These are phyloP conservation scores for Taphrina flavorubra DNA, from an alignment of 1,139 yeast species.

Conservation along the genomic window DNA sequence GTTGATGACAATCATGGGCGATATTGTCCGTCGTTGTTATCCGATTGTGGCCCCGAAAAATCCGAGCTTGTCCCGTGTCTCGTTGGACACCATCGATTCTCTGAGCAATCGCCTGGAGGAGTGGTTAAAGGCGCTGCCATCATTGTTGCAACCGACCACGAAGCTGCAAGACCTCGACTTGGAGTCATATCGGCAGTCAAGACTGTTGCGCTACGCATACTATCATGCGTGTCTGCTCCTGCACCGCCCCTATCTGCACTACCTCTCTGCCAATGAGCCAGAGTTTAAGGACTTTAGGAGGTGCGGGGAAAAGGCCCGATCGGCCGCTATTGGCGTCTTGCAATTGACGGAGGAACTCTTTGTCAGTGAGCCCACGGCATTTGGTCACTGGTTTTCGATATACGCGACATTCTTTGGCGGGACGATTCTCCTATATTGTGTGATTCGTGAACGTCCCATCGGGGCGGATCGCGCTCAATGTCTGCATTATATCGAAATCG, in stretches of 20 bases:
- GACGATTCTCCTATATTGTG: slow-evolving; percentile 83
- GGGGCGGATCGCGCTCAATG: slow-evolving; percentile 20
- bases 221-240: slow-evolving; percentile 82
- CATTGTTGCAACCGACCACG: slow-evolving; percentile 71
- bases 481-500: slow-evolving; percentile 34
- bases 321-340: slow-evolving; percentile 83
- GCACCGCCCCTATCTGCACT: slow-evolving; percentile 91
- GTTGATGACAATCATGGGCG: slow-evolving; percentile 65
- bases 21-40: slow-evolving; percentile 56
- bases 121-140: slow-evolving; percentile 78
- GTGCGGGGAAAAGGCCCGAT: slow-evolving; percentile 64
- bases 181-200: slow-evolving; percentile 65
- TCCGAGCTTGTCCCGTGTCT: slow-evolving; percentile 50
- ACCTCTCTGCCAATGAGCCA: slow-evolving; percentile 63
- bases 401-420: slow-evolving; percentile 91
- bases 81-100: slow-evolving; percentile 70
- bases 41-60: slow-evolving; percentile 62
- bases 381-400: slow-evolving; percentile 92
- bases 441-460: slow-evolving; percentile 47
- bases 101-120: slow-evolving; percentile 73
- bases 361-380: slow-evolving; percentile 72
- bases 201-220: slow-evolving; percentile 75
- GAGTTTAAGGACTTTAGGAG: slow-evolving; percentile 72
- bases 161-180: slow-evolving; percentile 67
- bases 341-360: slow-evolving; percentile 84